Evolutionary conservation across 2,329 filamentous ascomycete genomes (phyloP).

Genomic region (Thielaviopsis ethacetica): DNA sequence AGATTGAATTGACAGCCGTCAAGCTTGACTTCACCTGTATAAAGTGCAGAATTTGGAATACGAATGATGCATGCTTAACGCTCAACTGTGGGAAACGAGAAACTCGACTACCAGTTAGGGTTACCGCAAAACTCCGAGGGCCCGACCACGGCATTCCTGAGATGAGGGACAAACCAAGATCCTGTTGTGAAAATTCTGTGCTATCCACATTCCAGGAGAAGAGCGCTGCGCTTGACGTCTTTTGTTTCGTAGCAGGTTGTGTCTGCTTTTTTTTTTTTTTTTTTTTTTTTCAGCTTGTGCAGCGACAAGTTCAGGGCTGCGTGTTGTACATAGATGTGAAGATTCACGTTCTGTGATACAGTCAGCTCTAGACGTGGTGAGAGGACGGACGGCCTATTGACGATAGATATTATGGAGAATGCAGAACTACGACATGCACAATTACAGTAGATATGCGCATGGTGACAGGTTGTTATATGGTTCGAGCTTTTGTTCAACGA

Average conservation of each 20-base stretch:
- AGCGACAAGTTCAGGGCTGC: not conserved
- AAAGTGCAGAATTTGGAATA: not conserved
- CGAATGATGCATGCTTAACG: too few relatives aligned
- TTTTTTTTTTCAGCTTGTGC: not conserved
- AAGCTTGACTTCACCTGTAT: not conserved
- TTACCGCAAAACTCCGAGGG: not conserved
- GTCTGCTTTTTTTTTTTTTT: too few relatives aligned
- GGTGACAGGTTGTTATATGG: not conserved
- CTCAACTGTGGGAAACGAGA: too few relatives aligned
- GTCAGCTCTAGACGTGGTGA: not conserved
- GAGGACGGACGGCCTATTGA: not conserved
- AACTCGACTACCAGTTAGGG: not conserved
- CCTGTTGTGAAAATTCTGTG: too few relatives aligned
- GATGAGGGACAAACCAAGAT: too few relatives aligned
- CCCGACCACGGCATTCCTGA: too few relatives aligned
- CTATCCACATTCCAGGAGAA: too few relatives aligned
- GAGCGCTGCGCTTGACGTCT: too few relatives aligned
- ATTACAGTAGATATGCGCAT: too few relatives aligned
- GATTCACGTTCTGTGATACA: not conserved
- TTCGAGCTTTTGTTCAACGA: not conserved
- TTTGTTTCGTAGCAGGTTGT: too few relatives aligned
- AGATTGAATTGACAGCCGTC: not conserved
- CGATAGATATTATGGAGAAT: not conserved
- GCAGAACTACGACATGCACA: not conserved
- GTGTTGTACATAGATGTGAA: not conserved